Percentiles rank a stretch among this genome's conserved stretches.
phyloP scores from a whole-genome alignment of 2,329 filamentous ascomycete species.

The Tolypocladium ovalisporum region DNA sequence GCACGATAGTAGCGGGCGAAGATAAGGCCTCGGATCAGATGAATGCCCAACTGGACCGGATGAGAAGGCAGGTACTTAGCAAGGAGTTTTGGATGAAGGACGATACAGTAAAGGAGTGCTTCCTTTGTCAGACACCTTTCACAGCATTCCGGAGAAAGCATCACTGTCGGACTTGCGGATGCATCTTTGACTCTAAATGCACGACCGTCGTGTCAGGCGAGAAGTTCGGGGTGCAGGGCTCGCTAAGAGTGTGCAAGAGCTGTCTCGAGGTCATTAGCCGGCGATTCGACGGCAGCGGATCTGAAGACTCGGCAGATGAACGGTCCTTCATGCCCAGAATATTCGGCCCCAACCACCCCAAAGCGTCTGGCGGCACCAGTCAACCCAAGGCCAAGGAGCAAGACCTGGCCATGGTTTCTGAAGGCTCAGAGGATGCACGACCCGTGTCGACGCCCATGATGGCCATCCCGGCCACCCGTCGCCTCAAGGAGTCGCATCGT shows the following conservation, averaged over 20 bases:
- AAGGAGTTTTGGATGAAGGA: slow-evolving; percentile 99
- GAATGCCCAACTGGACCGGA: slow-evolving; percentile 53
- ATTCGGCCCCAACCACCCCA: slow-evolving; percentile 43
- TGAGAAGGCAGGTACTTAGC: slow-evolving; percentile 79
- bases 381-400: slow-evolving; percentile 25
- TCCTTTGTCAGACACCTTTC: slow-evolving; percentile 81
- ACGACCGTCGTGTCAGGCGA: slow-evolving; percentile 83
- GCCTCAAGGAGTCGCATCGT: slow-evolving; percentile 68
- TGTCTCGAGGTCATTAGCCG: slow-evolving; percentile 87
- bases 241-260: slow-evolving; percentile 81
- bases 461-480: slow-evolving; percentile 55
- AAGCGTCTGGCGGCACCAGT: slow-evolving; percentile 20
- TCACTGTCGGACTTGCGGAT: slow-evolving; percentile 92
- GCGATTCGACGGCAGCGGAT: slow-evolving; percentile 75
- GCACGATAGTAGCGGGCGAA: slow-evolving; percentile 39
- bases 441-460: slow-evolving; percentile 59
- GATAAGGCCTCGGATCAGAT: slow-evolving; percentile 49
- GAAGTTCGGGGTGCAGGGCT: slow-evolving; percentile 76
- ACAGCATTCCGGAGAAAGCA: slow-evolving; percentile 93
- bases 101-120: slow-evolving; percentile 95
- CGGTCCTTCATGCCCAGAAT: slow-evolving; percentile 57
- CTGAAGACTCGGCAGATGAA: slow-evolving; percentile 78
- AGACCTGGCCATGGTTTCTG: slow-evolving; percentile 28
- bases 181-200: slow-evolving; percentile 96
- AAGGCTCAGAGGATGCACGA: slow-evolving; percentile 35